Base-by-base conservation (phyloP, 2,329 filamentous ascomycete species). In the Beauveria australis region DNA sequence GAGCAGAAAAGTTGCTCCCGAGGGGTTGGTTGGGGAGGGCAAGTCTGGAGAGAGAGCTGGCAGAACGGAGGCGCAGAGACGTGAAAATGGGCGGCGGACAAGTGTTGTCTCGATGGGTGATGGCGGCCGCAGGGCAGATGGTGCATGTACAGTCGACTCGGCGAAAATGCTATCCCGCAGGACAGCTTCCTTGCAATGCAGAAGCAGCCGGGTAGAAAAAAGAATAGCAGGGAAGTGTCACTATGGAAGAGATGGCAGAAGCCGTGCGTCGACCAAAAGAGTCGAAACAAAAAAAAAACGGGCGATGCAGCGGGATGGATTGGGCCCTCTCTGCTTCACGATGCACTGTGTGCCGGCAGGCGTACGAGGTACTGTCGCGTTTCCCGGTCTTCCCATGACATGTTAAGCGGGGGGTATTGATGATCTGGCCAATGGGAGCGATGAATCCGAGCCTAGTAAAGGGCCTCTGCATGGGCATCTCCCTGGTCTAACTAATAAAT, bases 391-490 rank as follows among this genome's bases (percentile, higher is more conserved):
- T 37, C 64, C 65, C 65, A 73, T 72, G 72, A 73, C 71, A 73
- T 69, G 72, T 71, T 72, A 73, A 74, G 72, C 72, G 72, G 72
- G 72, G 72, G 70, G 67, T 60, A 59, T n/a, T 54, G 22, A 49
- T 19, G 53, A 53, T 54, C 56, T 41, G 52, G 53, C 72, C 72
- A 74, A 74, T 74, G 66, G 71, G 60, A 56, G 37, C 16, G 63
- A 64, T 61, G 63, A 61, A 62, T 61, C 59, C 61, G 53, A 49
- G 37, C 8, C 53, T 58, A 58, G 55, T 30, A 24, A 22, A 57
- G 54, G 54, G 49, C 41, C 30, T 57, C 54, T 41, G 30, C 58
- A 58, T 24, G 44, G 28, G 30, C 55, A 43, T 58, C 46, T 58
- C 44, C 41, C n/a, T 43, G 18, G 33, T 37, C 12, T 37, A 37